phyloP scores from a whole-genome alignment of 2,329 filamentous ascomycete genomes.

The Stenocarpella maydis region DNA sequence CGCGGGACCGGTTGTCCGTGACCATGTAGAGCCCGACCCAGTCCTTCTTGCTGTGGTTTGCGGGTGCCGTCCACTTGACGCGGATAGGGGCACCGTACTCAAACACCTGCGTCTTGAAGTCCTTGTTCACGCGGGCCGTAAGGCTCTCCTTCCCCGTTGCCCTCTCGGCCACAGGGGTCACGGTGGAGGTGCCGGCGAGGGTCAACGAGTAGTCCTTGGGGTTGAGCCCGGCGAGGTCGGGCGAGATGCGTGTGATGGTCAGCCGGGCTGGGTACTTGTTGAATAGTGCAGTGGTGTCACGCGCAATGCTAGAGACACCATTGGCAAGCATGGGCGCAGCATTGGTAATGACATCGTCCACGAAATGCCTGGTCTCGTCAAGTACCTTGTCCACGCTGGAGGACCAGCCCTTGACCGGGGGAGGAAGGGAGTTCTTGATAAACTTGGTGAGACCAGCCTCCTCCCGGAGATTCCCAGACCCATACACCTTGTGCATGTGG shows the following conservation, averaged over 20 bases:
- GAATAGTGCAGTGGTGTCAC: conserved; percentile 87
- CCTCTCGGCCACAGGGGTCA: conserved; percentile 63
- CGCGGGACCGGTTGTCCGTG: conserved; percentile 87
- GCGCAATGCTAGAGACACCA: conserved; percentile 85
- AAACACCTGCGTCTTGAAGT: conserved; percentile 78
- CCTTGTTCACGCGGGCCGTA: conserved; percentile 71
- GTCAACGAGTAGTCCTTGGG: conserved; percentile 81
- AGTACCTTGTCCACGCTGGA: conserved; percentile 88
- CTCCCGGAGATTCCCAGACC: conserved; percentile 74
- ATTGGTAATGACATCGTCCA: conserved; percentile 88
- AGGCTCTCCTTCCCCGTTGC: conserved; percentile 78
- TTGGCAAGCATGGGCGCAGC: conserved; percentile 86
- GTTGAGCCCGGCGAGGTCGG: conserved; percentile 82
- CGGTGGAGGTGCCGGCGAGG: conserved; percentile 70
- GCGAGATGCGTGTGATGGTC: conserved; percentile 79
- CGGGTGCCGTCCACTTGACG: conserved; percentile 89
- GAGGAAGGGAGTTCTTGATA: conserved; percentile 84
- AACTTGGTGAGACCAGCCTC: conserved; percentile 94
- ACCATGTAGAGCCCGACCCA: conserved; percentile 98
- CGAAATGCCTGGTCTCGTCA: conserved; percentile 84
- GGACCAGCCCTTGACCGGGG: conserved; percentile 83
- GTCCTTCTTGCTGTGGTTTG: conserved; percentile 87
- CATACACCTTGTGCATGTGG: conserved; percentile 98
- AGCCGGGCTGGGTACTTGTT: conserved; percentile 88
- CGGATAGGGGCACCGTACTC: conserved; percentile 91